Conservation (phyloP, 2,329 filamentous ascomycete species). For the Ophidiomyces ophidiicola region DNA sequence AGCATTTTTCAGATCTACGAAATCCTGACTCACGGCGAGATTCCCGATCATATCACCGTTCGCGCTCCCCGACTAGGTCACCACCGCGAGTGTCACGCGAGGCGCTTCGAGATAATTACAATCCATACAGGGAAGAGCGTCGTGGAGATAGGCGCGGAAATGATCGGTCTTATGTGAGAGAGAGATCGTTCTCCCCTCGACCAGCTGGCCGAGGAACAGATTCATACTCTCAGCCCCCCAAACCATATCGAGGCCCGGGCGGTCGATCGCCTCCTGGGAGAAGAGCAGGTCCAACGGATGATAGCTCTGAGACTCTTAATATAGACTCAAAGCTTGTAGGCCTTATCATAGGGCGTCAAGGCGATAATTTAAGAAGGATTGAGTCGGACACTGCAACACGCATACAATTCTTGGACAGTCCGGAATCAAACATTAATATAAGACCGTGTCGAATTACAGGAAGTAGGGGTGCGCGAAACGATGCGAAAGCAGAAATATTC, state of each 20-base stretch:
- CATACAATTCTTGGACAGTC: conserved; percentile 75
- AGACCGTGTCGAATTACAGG: conserved; percentile 81
- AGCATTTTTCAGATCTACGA: conserved; percentile 9
- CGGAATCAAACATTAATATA: conserved; percentile 56
- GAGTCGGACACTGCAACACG: conserved; percentile 71
- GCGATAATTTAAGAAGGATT: conserved; percentile 76
- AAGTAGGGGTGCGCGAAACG: conserved; percentile 55
- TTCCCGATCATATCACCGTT: conserved; percentile 44
- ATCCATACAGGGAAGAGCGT: conserved; percentile 75
- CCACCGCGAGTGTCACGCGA: conserved; percentile 54
- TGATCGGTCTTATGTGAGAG: conserved; percentile 49
- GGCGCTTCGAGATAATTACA: conserved; percentile 61
- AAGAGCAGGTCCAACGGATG: conserved; percentile 39
- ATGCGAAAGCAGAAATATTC: conserved; percentile 72
- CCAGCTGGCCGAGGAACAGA: conserved; percentile 41
- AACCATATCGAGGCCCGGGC: conserved; percentile 36
- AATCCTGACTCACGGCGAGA: conserved; percentile 31
- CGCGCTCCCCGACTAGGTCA: conserved; percentile 51
- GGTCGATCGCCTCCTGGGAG: conserved; percentile 49
- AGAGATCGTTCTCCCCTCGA: conserved; percentile 58
- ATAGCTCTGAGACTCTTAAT: conserved; percentile 68
- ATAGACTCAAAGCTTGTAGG: conserved; percentile 81
- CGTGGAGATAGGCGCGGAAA: conserved; percentile 48
- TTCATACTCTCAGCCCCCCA: conserved; percentile 46
- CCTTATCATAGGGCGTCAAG: conserved; percentile 79